Evolutionary conservation across 805 yeast species (phyloP).

Genomic region (Wickerhamiella kazuoi): DNA sequence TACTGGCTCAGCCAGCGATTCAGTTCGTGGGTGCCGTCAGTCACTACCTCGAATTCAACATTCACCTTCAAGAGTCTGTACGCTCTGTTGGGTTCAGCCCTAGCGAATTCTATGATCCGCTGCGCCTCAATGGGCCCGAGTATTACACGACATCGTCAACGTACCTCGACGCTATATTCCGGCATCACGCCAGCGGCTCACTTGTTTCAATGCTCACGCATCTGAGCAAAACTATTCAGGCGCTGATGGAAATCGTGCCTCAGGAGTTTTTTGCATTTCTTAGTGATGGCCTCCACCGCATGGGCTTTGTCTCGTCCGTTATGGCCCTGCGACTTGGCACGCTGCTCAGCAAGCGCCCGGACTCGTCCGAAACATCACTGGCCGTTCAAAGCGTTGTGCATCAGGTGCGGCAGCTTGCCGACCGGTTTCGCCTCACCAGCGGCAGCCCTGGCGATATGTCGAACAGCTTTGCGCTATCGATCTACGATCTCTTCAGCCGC

Average conservation of each 20-base stretch:
- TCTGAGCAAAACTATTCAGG: constrained; percentile 27
- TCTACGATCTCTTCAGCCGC: background rate
- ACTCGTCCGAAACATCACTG: background rate
- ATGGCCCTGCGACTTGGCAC: background rate
- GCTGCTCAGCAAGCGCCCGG: background rate
- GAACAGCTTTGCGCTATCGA: background rate
- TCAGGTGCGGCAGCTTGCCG: background rate
- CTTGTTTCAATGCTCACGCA: constrained; percentile 21
- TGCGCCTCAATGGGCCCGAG: constrained; percentile 16
- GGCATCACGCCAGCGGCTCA: constrained; percentile 16
- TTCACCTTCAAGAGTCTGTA: constrained; percentile 12
- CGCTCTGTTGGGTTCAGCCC: constrained; percentile 2
- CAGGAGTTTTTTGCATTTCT: constrained; percentile 48
- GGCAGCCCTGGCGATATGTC: background rate
- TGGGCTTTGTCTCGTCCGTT: constrained; percentile 10
- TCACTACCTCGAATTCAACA: constrained; percentile 39
- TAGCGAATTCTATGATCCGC: constrained; percentile 18
- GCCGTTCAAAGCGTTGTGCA: background rate
- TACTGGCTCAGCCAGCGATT: constrained; percentile 50
- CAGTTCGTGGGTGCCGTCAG: constrained; percentile 61
- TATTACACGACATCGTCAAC: constrained; percentile 8
- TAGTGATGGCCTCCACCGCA: constrained; percentile 51
- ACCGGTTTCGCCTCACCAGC: background rate
- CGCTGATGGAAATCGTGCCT: constrained; percentile 26
- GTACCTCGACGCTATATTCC: constrained; percentile 15